phyloP scores from a whole-genome alignment of 768 basidiomycete genomes.

The Brasilioporus rufonigricans region DNA sequence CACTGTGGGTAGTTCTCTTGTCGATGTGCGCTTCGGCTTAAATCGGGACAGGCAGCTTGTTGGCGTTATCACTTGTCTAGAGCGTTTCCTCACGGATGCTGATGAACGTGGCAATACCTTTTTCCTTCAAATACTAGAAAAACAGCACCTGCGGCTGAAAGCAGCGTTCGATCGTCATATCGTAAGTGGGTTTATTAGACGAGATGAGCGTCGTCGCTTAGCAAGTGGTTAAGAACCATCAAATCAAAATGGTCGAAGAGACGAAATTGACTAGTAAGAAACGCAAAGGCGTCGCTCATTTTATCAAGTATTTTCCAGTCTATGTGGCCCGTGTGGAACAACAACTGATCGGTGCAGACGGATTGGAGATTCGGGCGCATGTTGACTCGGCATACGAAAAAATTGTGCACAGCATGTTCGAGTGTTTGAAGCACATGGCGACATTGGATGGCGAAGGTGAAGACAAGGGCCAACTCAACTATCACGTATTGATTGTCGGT shows the following conservation, averaged over 20 bases:
- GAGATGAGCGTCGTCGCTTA: neutral
- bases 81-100: slow-evolving; percentile 72
- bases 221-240: slow-evolving; percentile 58
- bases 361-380: slow-evolving; percentile 68
- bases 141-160: slow-evolving; percentile 77
- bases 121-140: slow-evolving; percentile 76
- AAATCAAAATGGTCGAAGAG: slow-evolving; percentile 84
- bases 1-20: slow-evolving; percentile 47
- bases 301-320: slow-evolving; percentile 88
- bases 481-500: slow-evolving; percentile 95
- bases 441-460: slow-evolving; percentile 92
- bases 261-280: slow-evolving; percentile 92
- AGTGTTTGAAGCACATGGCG: slow-evolving; percentile 91
- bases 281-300: slow-evolving; percentile 87
- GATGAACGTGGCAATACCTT: slow-evolving; percentile 74
- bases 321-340: slow-evolving; percentile 83
- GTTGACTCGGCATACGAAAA: slow-evolving; percentile 86
- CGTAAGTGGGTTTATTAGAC: slow-evolving; percentile 38
- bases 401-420: slow-evolving; percentile 90
- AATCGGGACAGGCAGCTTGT: slow-evolving; percentile 68
- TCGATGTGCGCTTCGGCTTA: slow-evolving; percentile 2
- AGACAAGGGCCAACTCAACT: slow-evolving; percentile 96
- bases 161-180: slow-evolving; percentile 75
- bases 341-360: slow-evolving; percentile 77
- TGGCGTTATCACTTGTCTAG: slow-evolving; percentile 76